Base-by-base conservation (phyloP, 768 basidiomycete species). In the Lactarius pseudohatsudake region DNA sequence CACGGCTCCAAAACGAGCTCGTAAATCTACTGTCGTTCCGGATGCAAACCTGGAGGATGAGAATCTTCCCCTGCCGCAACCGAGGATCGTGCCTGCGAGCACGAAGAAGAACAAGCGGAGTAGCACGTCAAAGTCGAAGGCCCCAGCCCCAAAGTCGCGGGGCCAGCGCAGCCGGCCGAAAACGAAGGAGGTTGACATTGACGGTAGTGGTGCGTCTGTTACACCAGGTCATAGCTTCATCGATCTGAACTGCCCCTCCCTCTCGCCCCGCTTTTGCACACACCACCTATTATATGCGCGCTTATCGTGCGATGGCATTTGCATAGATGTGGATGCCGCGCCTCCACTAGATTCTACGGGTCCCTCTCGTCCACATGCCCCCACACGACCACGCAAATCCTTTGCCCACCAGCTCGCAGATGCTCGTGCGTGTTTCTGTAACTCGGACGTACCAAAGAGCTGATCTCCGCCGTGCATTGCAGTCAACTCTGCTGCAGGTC, bases 371-470 rank as follows among this genome's bases (percentile, higher is more conserved):
- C 32, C 26, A 9, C 50, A 16, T 6, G 11, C 26, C 4, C 9
- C 40, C 54, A 32, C 40, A 6, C 57, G 50, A n/a, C 57, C 30
- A 36, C 36, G 1, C 13, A 57, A 5, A 4, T 45, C 66, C 18
- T 55, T 67, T 34, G 53, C 61, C 1, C 26, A 59, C 40, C 61
- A 62, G 32, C 66, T 67, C 3, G 61, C 62, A 20, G 40, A 63
- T 36, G 50, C 66, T 41, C 58, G 66, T 63, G 26, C 57, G 66
- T 59, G 32, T 28, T 15, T 40, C 10, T 36, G 8, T 13, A 26
- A 32, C 59, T 38, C 13, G 30, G 15, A 20, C 22, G 9, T 36
- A 41, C 18, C 4, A 47, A 41, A 47, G 32, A 4, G 50, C 57
- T 54, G 30, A 30, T 10, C 32, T 22, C 18, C 9, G 8, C 22